These are phyloP conservation scores for Aspergillus diversus DNA, from an alignment of 495 filamentous ascomycete species.

Conservation along the genomic window DNA sequence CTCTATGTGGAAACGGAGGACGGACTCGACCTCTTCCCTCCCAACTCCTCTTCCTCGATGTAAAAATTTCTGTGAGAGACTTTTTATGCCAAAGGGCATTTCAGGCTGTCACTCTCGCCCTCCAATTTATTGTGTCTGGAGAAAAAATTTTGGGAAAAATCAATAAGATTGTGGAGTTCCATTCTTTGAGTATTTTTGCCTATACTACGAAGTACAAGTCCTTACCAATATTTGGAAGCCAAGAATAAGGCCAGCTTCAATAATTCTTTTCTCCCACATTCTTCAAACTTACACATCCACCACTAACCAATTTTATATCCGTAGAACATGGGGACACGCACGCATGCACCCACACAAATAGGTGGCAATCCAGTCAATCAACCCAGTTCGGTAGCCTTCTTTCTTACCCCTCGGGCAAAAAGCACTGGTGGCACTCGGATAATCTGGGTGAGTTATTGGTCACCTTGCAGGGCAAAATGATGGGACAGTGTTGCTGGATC, in stretches of 20 bases:
- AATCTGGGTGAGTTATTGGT: constrained; percentile 8
- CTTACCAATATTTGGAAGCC: constrained; percentile 9
- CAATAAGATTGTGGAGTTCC: not conserved
- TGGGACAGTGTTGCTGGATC: not conserved
- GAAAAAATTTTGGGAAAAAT: not conserved
- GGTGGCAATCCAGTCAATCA: constrained; percentile 25
- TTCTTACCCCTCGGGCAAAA: constrained; percentile 9
- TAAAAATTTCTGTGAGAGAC: not conserved
- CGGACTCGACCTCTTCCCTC: no score
- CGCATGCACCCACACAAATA: constrained; percentile 19
- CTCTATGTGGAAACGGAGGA: no score
- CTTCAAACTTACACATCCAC: constrained; percentile 21
- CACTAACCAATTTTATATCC: constrained; percentile 11
- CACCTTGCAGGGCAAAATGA: constrained; percentile 5
- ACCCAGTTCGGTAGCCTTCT: constrained; percentile 5
- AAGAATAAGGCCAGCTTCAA: constrained; percentile 10
- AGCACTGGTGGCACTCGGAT: constrained; percentile 4
- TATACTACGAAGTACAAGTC: not conserved
- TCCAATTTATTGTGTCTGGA: not conserved
- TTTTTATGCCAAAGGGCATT: not conserved
- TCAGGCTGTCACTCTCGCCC: not conserved
- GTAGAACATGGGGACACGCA: constrained; percentile 23
- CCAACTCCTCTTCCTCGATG: no score
- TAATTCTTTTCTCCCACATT: constrained; percentile 9
- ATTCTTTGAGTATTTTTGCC: not conserved